phyloP scores from a whole-genome alignment of 768 basidiomycete genomes.

The Boletus vinaceobasis region DNA sequence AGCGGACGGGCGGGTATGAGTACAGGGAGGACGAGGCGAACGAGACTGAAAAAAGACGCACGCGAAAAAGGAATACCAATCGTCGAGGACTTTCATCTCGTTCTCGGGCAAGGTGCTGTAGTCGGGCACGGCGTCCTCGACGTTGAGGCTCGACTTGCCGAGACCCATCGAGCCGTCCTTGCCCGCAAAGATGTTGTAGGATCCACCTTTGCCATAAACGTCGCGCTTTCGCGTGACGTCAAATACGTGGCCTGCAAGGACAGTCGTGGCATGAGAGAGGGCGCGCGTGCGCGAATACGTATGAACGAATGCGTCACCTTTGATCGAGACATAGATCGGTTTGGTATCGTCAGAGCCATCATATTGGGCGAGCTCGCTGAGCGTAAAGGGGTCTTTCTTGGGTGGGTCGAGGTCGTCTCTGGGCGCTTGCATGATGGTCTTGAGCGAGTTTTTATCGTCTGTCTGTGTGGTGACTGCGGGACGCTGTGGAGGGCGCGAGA shows the following conservation, averaged over 20 bases:
- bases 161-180: slow-evolving; percentile 90
- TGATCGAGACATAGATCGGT: slow-evolving; percentile 91
- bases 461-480: slow-evolving; percentile 13
- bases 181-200: slow-evolving; percentile 86
- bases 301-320: slow-evolving; percentile 56
- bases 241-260: slow-evolving; percentile 62
- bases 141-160: slow-evolving; percentile 84
- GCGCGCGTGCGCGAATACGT: background rate
- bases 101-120: slow-evolving; percentile 71
- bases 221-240: slow-evolving; percentile 84
- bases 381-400: slow-evolving; percentile 75
- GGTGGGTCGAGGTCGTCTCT: slow-evolving; percentile 61
- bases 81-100: slow-evolving; percentile 76
- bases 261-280: background rate
- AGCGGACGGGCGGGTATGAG: background rate
- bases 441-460: slow-evolving; percentile 35
- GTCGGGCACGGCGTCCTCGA: slow-evolving; percentile 84
- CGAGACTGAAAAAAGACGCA: slow-evolving; percentile 41
- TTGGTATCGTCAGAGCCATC: slow-evolving; percentile 63
- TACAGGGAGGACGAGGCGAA: background rate
- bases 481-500: slow-evolving; percentile 2
- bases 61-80: slow-evolving; percentile 88
- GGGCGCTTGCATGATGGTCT: slow-evolving; percentile 71
- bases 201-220: slow-evolving; percentile 80
- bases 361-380: slow-evolving; percentile 60